A percentile compares a stretch with the other conserved stretches of the same genome.
phyloP scores from a whole-genome alignment of 352 stramenopile genomes.

The Pythium monospermum region DNA sequence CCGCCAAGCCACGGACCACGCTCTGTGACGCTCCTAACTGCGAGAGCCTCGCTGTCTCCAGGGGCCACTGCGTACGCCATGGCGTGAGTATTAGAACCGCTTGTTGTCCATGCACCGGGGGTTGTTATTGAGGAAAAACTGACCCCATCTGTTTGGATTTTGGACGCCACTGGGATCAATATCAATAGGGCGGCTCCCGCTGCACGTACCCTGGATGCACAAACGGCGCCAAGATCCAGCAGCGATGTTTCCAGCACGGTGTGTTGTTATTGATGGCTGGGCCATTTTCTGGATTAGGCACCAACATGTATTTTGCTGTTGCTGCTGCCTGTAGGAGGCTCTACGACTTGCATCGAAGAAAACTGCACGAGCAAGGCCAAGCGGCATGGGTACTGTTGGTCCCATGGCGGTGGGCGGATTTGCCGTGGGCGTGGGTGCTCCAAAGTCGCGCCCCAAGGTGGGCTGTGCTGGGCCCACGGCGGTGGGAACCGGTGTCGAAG shows the following conservation, averaged over 20 bases:
- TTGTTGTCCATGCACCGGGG: neutral
- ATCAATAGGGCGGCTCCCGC: constrained; percentile 6
- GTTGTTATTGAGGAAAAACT: too few species aligned
- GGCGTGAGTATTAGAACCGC: constrained; percentile 9
- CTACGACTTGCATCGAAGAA: constrained; percentile 16
- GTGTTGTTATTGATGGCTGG: too few species aligned
- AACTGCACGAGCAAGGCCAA: constrained; percentile 17
- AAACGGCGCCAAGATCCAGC: constrained; percentile 18
- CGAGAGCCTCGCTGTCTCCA: constrained; percentile 14
- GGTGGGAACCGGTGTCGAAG: constrained; percentile 22
- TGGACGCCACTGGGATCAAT: neutral
- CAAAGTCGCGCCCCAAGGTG: constrained; percentile 24
- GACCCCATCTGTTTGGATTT: neutral
- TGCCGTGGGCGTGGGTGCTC: constrained; percentile 18
- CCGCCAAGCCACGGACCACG: neutral
- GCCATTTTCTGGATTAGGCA: too few species aligned
- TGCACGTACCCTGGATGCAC: constrained; percentile 18
- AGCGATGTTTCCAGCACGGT: constrained; percentile 23
- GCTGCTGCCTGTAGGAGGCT: constrained; percentile 8
- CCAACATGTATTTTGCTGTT: too few species aligned
- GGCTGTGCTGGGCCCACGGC: constrained; percentile 33
- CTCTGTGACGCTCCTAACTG: constrained; percentile 10
- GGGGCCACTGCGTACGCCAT: constrained; percentile 15
- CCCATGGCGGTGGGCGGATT: constrained; percentile 24
- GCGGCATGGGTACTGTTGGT: constrained; percentile 24